Percentiles rank a stretch among this genome's conserved stretches.
These are phyloP conservation scores for Nicotiana obtusifolia DNA, from an alignment of 257 asterid species.

Conservation along the genomic window DNA sequence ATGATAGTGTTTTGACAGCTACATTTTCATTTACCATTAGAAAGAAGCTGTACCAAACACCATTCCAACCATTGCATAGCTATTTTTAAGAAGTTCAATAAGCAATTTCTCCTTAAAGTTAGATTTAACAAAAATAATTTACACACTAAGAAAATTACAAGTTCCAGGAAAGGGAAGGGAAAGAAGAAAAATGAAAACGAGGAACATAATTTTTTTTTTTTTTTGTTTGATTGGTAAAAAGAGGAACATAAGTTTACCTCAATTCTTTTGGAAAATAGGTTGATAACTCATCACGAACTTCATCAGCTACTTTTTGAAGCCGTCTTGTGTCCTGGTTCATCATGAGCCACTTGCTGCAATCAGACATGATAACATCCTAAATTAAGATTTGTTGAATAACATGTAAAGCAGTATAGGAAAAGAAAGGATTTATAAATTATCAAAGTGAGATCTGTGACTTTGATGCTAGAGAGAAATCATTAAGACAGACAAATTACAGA, in stretches of 20 bases:
- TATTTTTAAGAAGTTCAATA: constrained; percentile 6
- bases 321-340: constrained; percentile 92
- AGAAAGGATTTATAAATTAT: not conserved
- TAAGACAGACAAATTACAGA: not conserved
- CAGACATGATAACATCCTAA: constrained; percentile 6
- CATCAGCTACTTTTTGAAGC: constrained; percentile 90
- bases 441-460: not conserved
- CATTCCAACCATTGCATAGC: not conserved
- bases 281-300: constrained; percentile 72
- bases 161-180: not conserved
- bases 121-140: not conserved
- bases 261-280: constrained; percentile 63
- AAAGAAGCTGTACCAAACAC: not conserved
- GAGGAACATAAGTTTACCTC: constrained; percentile 42
- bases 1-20: not conserved
- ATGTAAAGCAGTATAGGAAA: not conserved
- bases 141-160: not conserved
- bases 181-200: not conserved
- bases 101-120: not conserved
- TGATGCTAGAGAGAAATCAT: not conserved
- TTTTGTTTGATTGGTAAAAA: not conserved
- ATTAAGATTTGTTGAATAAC: not conserved
- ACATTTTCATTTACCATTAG: not conserved
- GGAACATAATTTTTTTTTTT: not conserved
- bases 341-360: constrained; percentile 97